Conservation (phyloP, 139 green algal species). For the Chlorella sp. region DNA sequence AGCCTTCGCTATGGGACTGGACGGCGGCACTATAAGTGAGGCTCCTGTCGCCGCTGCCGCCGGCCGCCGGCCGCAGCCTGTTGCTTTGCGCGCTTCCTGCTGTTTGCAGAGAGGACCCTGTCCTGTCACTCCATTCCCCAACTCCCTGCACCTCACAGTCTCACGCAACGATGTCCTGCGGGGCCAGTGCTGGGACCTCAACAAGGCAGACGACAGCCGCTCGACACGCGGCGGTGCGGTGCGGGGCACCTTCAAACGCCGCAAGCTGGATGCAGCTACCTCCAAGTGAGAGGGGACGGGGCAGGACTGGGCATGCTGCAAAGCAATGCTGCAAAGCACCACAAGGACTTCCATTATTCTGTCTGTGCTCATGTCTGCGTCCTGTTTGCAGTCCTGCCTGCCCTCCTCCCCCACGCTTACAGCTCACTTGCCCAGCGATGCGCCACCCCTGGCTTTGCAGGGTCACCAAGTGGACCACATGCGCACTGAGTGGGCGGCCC, state of each 20-base stretch:
- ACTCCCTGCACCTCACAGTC: not conserved
- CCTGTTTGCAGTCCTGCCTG: too few species aligned
- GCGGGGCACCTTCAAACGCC: not conserved
- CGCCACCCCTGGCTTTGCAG: not conserved
- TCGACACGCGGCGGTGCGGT: constrained; percentile 50
- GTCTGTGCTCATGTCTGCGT: too few species aligned
- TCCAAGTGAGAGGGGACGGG: constrained; percentile 8
- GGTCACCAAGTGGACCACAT: constrained; percentile 52
- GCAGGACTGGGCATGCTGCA: too few species aligned
- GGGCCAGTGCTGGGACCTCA: constrained; percentile 44
- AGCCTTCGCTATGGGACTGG: constrained; percentile 42
- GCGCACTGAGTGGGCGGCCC: constrained; percentile 50
- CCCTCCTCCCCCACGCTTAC: too few species aligned
- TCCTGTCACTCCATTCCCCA: not conserved
- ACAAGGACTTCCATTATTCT: too few species aligned
- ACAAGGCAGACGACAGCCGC: constrained; percentile 42
- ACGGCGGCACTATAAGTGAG: constrained; percentile 45
- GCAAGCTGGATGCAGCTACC: constrained; percentile 8
- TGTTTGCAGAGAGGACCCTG: too few species aligned
- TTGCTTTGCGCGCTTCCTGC: not conserved
- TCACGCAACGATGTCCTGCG: constrained; percentile 57
- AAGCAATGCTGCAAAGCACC: too few species aligned
- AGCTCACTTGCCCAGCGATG: too few species aligned
- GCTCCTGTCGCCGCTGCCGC: not conserved
- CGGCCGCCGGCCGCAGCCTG: not conserved